Base-by-base conservation (phyloP, 2,329 filamentous ascomycete species). In the Aspergillus sp. region DNA sequence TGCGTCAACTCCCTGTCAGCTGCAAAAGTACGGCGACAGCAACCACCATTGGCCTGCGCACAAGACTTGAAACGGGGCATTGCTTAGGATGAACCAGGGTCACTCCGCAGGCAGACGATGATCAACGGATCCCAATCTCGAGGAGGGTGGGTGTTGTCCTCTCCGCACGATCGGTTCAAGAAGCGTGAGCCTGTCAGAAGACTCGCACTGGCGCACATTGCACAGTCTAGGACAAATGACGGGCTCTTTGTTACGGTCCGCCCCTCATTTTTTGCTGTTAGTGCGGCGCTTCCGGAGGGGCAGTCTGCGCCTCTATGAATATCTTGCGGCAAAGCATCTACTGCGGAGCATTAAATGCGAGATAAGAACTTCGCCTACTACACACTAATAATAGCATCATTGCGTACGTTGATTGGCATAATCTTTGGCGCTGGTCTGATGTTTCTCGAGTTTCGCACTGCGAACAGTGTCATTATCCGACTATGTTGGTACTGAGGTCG, bases 141-240 rank as follows among this genome's bases (percentile, higher is more conserved):
- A 44, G 50, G 24, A 47, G 38, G 53, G 50, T 52, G 51, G 52
- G 55, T 24, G 51, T 52, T 34, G 41, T 32, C 44, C 41, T 55
- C 48, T 54, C 34, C 47, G 56, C n/a, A 53, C 42, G 53, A 42
- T 50, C 26, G 39, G 41, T 34, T 36, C 30, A 43, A 48, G 49
- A 26, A 59, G 56, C 60, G 48, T 59, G 55, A 49, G 42, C 62
- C 58, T 54, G 56, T 64, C 63, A 65, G 62, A 43, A 64, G 62
- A 65, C 63, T 61, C 18, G 55, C 45, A 55, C 36, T 51, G 18
- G 51, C 34, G 51, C 43, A 34, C 34, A 41, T 36, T 56, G 49
- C 42, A 51, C 41, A 26, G 54, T 36, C 34, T 48, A 52, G 30
- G 48, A 48, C 42, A 50, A 32, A 48, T 52, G 30, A 42, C 13